Percentiles rank a stretch among this genome's conserved stretches.
Evolutionary conservation across 352 stramenopile species (phyloP).

Genomic region (Phytopythium mirpurense): DNA sequence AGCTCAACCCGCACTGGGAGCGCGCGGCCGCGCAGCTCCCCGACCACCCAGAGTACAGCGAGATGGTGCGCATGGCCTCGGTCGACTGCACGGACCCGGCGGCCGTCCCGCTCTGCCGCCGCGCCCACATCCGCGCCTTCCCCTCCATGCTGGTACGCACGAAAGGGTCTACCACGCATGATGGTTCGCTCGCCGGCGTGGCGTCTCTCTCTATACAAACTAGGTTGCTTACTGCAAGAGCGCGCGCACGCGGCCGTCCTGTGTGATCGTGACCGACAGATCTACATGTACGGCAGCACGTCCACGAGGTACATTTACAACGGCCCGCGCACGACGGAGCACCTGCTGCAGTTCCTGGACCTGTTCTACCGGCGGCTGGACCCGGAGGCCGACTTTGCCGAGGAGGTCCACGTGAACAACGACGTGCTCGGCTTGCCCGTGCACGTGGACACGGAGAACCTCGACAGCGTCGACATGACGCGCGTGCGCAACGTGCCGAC

Average conservation of each 20-base stretch:
- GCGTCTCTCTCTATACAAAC: no score
- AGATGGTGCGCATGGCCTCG: slow-evolving; percentile 73
- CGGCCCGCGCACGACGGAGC: slow-evolving; percentile 62
- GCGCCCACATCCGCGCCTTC: slow-evolving; percentile 68
- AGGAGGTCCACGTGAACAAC: slow-evolving; percentile 64
- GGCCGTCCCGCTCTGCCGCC: slow-evolving; percentile 56
- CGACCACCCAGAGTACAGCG: slow-evolving; percentile 73
- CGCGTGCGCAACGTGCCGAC: slow-evolving; percentile 31
- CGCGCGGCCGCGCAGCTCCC: slow-evolving; percentile 58
- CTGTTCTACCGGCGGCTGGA: slow-evolving; percentile 78
- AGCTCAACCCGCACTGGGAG: slow-evolving; percentile 77
- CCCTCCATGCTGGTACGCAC: slow-evolving; percentile 64
- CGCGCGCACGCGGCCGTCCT: no score
- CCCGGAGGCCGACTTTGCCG: slow-evolving; percentile 72
- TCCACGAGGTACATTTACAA: slow-evolving; percentile 82
- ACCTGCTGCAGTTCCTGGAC: slow-evolving; percentile 78
- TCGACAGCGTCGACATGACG: slow-evolving; percentile 42
- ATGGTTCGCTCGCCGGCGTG: no score
- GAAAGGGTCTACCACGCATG: no score
- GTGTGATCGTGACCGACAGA: slow-evolving; percentile 17
- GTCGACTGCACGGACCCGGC: slow-evolving; percentile 75
- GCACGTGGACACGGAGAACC: slow-evolving; percentile 52
- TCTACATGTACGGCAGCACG: slow-evolving; percentile 82
- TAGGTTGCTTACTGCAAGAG: no score
- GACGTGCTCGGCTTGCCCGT: slow-evolving; percentile 39